Evolutionary conservation across 1,139 yeast genomes (phyloP), one percentile per base, ranked within the genome.

Genomic region (Yamadazyma epiphylla): DNA sequence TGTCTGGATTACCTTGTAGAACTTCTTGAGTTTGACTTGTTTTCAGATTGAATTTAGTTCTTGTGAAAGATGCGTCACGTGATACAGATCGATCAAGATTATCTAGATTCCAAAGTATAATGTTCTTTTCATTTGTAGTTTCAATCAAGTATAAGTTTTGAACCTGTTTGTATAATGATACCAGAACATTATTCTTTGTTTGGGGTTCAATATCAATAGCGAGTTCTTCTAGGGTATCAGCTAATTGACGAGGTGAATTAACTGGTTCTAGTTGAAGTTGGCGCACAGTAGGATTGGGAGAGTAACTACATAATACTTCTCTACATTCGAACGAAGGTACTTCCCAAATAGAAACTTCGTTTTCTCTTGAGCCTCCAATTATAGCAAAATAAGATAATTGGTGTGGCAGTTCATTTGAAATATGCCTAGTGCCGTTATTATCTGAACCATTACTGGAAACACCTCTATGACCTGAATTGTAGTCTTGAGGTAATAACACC

Each of bases 291-390:
- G 37, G 41, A 3, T 23, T 26, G 3, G 25, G 15, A 0, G 16
- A n/a, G 24, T 35, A 28, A 15, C 39, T 23, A 29, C 42, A 29
- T 10, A 72, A 60, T 0, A 82, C 70, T 43, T 75, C 78, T 24
- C 74, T 64, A 43, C 95, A 85, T 30, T 73, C 77, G 26, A 77
- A 60, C 19, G 70, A 65, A 13, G 86, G 79, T 8, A 86, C 61
- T 48, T 85, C 94, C 95, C 95, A 86, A 0, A 86, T 66, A 0
- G 84, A 70, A 7, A 82, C 66, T 40, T 81, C 65, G 4, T 30
- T 24, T 7, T 13, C 9, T 7, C 11, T 13, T 10, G 33, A 34
- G 15, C 77, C 72, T 0, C 94, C 95, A 5, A 42, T 26, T 3
- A 39, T 34, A 2, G 43, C 41, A 5, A 82, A 51, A 60, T 53